Evolutionary conservation across 345 rosid genomes (phyloP), one percentile per base, ranked within the genome.

Genomic region (Camelina laxa): DNA sequence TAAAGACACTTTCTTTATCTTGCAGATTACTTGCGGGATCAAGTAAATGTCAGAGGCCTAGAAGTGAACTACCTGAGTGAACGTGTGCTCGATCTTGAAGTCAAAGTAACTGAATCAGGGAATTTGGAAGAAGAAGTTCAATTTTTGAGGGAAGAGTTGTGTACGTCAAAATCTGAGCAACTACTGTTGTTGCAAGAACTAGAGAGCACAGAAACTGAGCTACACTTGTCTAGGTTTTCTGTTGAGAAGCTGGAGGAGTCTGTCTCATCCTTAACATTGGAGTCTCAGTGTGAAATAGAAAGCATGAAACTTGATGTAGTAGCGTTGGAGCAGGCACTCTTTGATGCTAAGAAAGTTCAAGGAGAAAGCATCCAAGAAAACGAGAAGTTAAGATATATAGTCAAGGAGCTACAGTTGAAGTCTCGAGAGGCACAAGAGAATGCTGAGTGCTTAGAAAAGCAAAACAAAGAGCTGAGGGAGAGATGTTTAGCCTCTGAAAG

Each of bases 201-300:
- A 4, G 83, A 81, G 75, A 78, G 65, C 68, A 83, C 84, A 82
- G 92, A 89, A 76, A 57, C 74, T 63, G 87, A 86, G 78, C 70
- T 87, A 75, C 83, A 71, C 49, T 64, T 75, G 10, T 89, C 89
- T 62, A 33, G 77, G 70, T 74, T 74, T 57, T 77, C 73, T 69
- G 74, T 82, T 39, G 85, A 85, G 84, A 89, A 87, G 79, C 84
- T 91, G 63, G 92, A 91, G 84, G 86, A 86, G 67, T 83, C 88
- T 6, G 54, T 83, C 67, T 83, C 90, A 69, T 83, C 80, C 47
- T 67, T 79, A 39, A 77, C 85, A 39, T 72, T 89, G 51, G 90
- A 85, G 65, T 89, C 89, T 0, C 95, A 89, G 70, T 87, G 90
- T 77, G 95, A 89, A 75, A 86, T 87, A 70, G 95, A 86, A 80